A percentile compares a stretch with the other conserved stretches of the same genome.
phyloP scores from a whole-genome alignment of 768 basidiomycete species.

The Auriscalpium orientale region DNA sequence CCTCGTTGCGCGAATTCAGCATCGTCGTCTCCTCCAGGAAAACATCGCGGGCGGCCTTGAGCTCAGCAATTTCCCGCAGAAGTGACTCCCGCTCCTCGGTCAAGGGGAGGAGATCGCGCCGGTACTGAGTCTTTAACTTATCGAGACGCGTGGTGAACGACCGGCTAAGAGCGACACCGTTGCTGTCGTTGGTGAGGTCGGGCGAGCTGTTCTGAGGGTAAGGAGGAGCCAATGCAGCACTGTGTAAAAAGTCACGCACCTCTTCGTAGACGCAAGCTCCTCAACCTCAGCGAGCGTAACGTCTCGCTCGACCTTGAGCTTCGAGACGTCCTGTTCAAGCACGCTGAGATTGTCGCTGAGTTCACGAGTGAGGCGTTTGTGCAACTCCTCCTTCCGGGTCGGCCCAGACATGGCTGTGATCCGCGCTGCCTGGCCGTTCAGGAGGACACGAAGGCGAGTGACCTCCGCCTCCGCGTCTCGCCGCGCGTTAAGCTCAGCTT shows the following conservation, averaged over 20 bases:
- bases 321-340: conserved; percentile 81
- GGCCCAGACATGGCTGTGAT: conserved; percentile 83
- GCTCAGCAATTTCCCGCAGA: conserved; percentile 74
- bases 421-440: conserved; percentile 85
- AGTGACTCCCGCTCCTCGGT: conserved; percentile 75
- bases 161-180: conserved; percentile 34
- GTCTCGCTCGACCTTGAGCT: conserved; percentile 83
- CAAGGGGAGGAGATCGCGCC: conserved; percentile 78
- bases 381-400: conserved; percentile 65
- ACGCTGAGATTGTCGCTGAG: conserved; percentile 65
- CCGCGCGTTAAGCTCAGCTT: conserved; percentile 79
- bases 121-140: conserved; percentile 79
- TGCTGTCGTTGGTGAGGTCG: conserved; percentile 10
- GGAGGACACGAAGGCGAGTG: conserved; percentile 69
- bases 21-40: conserved; percentile 89
- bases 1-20: conserved; percentile 87
- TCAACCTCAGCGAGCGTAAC: conserved; percentile 90
- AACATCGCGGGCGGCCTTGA: conserved; percentile 78
- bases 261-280: conserved; percentile 70
- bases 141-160: conserved; percentile 83
- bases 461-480: conserved; percentile 92
- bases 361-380: conserved; percentile 74
- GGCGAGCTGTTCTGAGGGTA: conserved; percentile 12
- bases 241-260: conserved; percentile 36
- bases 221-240: background rate